phyloP scores from a whole-genome alignment of 306 rosid species.

The Biancaea sappan region DNA sequence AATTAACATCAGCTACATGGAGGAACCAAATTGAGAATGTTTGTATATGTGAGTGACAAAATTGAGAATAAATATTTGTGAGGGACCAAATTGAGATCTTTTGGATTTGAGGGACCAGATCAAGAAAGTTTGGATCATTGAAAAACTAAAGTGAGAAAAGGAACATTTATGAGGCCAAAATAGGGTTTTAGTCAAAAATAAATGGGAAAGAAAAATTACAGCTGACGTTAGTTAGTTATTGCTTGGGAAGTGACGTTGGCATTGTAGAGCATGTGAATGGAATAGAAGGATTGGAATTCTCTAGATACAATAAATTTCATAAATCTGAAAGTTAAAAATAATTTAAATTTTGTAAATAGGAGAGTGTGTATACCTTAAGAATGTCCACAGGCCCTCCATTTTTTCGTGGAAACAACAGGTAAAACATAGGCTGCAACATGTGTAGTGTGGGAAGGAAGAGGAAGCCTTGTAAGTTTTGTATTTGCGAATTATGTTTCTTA shows the following conservation, averaged over 20 bases:
- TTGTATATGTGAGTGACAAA: too few relatives aligned
- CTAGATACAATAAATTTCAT: neutral
- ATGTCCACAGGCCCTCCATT: constrained; percentile 91
- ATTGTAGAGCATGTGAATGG: neutral
- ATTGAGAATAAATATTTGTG: too few relatives aligned
- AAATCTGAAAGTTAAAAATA: too few relatives aligned
- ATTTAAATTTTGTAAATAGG: neutral
- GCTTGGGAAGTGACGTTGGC: neutral
- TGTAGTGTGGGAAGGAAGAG: constrained; percentile 29
- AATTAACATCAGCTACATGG: too few relatives aligned
- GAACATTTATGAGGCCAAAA: too few relatives aligned
- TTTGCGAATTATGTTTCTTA: constrained; percentile 2
- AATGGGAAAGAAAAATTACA: neutral
- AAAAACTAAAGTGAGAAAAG: too few relatives aligned
- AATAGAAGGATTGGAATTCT: neutral
- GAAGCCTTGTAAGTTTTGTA: constrained; percentile 8
- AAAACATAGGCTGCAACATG: constrained; percentile 87
- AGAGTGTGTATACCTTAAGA: constrained; percentile 56
- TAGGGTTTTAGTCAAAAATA: too few relatives aligned
- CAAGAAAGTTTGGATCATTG: too few relatives aligned
- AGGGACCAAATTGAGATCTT: too few relatives aligned
- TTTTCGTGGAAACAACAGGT: constrained; percentile 81
- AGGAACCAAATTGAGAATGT: too few relatives aligned
- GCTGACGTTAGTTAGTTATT: neutral
- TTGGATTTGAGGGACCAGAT: too few relatives aligned